phyloP scores from a whole-genome alignment of 805 yeast genomes.

The Ogataea haglerorum region DNA sequence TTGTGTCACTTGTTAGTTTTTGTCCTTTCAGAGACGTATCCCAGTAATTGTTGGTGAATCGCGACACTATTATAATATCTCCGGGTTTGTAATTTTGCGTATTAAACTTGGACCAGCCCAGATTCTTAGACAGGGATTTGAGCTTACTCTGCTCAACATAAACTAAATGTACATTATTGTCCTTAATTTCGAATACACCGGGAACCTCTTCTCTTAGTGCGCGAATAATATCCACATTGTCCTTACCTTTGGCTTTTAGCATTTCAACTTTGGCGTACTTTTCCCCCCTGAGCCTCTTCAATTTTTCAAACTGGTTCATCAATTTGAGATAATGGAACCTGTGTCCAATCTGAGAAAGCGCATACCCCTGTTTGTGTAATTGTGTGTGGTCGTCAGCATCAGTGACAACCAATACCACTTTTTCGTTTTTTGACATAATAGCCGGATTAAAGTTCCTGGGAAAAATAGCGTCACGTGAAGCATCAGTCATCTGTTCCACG shows the following conservation, averaged over 20 bases:
- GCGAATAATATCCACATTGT: slow-evolving; percentile 40
- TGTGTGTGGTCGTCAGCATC: slow-evolving; percentile 37
- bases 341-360: slow-evolving; percentile 43
- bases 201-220: slow-evolving; percentile 53
- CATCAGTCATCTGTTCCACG: slow-evolving; percentile 48
- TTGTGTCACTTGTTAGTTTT: slow-evolving; percentile 10
- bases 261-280: slow-evolving; percentile 44
- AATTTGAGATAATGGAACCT: slow-evolving; percentile 39
- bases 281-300: slow-evolving; percentile 27
- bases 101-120: slow-evolving; percentile 37
- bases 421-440: slow-evolving; percentile 36
- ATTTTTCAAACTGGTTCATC: slow-evolving; percentile 35
- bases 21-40: slow-evolving; percentile 12
- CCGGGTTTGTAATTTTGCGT: slow-evolving; percentile 42
- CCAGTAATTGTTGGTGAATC: slow-evolving; percentile 31
- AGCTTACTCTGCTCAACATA: slow-evolving; percentile 47
- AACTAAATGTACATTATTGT: slow-evolving; percentile 39
- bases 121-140: slow-evolving; percentile 15
- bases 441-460: slow-evolving; percentile 22
- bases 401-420: slow-evolving; percentile 46
- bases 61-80: slow-evolving; percentile 52
- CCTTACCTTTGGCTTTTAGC: slow-evolving; percentile 43
- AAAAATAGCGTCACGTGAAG: slow-evolving; percentile 36
- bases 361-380: slow-evolving; percentile 20
- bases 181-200: slow-evolving; percentile 30